Percentiles rank a stretch among this genome's conserved stretches.
Conservation (phyloP, 1,284 basidiomycete species). For the Melampsora americana region DNA sequence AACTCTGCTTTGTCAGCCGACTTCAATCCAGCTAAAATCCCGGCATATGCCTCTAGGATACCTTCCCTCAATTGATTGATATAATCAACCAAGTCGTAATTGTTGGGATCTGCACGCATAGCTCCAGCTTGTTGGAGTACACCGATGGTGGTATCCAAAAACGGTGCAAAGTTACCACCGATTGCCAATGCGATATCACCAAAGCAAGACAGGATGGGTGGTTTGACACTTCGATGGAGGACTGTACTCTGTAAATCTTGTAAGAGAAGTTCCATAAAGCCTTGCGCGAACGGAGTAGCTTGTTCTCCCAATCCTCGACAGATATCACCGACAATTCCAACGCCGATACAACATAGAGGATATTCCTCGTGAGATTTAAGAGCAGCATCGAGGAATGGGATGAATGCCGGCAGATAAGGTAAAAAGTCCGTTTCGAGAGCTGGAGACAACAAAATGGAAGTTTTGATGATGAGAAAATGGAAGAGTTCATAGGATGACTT, state of each 20-base stretch:
- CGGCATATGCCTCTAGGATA: slow-evolving; percentile 94
- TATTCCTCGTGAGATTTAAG: slow-evolving; percentile 91
- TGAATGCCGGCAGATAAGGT: slow-evolving; percentile 84
- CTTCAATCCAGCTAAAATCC: slow-evolving; percentile 86
- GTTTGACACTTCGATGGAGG: slow-evolving; percentile 91
- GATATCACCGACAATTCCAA: slow-evolving; percentile 92
- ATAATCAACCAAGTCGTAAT: slow-evolving; percentile 88
- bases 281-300: slow-evolving; percentile 73
- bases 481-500: neutral
- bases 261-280: slow-evolving; percentile 85
- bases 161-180: slow-evolving; percentile 78
- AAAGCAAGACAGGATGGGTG: slow-evolving; percentile 88
- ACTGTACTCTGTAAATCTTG: slow-evolving; percentile 88
- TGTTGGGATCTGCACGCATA: slow-evolving; percentile 77
- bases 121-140: slow-evolving; percentile 86
- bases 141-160: slow-evolving; percentile 81
- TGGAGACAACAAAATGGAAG: slow-evolving; percentile 47
- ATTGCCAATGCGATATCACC: slow-evolving; percentile 95
- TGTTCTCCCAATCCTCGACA: slow-evolving; percentile 84
- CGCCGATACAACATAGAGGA: slow-evolving; percentile 88
- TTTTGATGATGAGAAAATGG: neutral
- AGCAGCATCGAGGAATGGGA: slow-evolving; percentile 83
- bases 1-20: slow-evolving; percentile 69
- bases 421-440: slow-evolving; percentile 81
- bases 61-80: slow-evolving; percentile 85